Evolutionary conservation across 495 filamentous ascomycete genomes (phyloP).

Genomic region (Lentithecium fluviatile): DNA sequence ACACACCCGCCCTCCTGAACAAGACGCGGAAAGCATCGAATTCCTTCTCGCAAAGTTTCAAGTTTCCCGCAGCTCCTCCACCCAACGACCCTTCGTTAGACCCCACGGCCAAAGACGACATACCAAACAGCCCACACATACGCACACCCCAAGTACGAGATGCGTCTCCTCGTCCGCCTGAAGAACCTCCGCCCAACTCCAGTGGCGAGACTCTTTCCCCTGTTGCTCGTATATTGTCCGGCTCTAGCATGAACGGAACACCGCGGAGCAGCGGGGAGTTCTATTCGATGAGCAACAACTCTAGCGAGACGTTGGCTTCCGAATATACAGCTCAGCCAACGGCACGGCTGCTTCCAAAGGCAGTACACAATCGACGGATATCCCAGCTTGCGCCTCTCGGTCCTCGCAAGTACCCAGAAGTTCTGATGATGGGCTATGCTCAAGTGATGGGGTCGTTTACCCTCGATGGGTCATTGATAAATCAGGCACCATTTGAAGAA

Average conservation of each 20-base stretch:
- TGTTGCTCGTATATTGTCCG: slow-evolving; percentile 70
- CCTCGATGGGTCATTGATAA: slow-evolving; percentile 85
- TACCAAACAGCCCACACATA: slow-evolving; percentile 20
- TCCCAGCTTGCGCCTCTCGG: slow-evolving; percentile 56
- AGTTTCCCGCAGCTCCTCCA: slow-evolving; percentile 58
- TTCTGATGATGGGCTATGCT: slow-evolving; percentile 96
- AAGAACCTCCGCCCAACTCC: slow-evolving; percentile 34
- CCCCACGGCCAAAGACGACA: slow-evolving; percentile 16
- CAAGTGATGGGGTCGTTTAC: slow-evolving; percentile 92
- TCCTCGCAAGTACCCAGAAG: slow-evolving; percentile 59
- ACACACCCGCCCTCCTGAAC: slow-evolving; percentile 36
- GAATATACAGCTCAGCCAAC: slow-evolving; percentile 75
- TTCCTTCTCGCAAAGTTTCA: slow-evolving; percentile 58
- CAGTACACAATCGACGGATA: slow-evolving; percentile 14
- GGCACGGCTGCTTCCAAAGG: slow-evolving; percentile 44
- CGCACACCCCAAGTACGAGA: slow-evolving; percentile 34
- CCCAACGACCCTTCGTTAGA: slow-evolving; percentile 34
- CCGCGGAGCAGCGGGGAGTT: slow-evolving; percentile 92
- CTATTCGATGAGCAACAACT: slow-evolving; percentile 90
- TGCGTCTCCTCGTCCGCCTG: slow-evolving; percentile 40
- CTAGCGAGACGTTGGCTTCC: slow-evolving; percentile 86
- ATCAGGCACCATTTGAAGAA: slow-evolving; percentile 87
- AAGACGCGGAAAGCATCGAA: slow-evolving; percentile 40
- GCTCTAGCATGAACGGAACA: slow-evolving; percentile 64
- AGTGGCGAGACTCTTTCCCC: slow-evolving; percentile 46